Evolutionary conservation across 169 alveolate species (phyloP).

Genomic region (Amoebophrya sp.): DNA sequence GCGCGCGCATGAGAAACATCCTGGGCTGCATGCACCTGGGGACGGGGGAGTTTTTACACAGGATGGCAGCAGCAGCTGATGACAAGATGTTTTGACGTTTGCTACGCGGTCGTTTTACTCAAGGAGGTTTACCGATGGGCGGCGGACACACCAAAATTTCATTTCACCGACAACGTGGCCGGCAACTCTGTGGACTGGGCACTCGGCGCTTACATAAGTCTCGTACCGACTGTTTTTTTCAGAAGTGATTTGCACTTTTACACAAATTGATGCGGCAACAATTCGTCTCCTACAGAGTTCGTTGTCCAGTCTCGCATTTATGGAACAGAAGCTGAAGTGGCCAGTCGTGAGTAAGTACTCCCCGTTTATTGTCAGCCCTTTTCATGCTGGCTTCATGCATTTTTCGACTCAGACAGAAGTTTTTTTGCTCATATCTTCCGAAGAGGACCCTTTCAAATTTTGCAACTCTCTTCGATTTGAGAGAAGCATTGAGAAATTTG

Average conservation of each 20-base stretch:
- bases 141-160: neutral
- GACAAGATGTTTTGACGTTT: neutral
- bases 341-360: neutral
- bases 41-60: too few species aligned
- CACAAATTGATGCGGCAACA: neutral
- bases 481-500: neutral
- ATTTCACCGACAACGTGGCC: constrained; percentile 1
- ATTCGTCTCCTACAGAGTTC: neutral
- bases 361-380: neutral
- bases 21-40: too few species aligned
- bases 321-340: neutral
- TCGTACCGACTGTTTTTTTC: neutral
- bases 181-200: neutral
- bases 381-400: neutral
- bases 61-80: too few species aligned
- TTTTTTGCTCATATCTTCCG: too few species aligned
- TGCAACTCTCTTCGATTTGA: neutral
- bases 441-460: neutral
- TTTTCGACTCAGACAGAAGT: neutral
- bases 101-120: neutral
- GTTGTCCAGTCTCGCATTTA: neutral
- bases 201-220: neutral
- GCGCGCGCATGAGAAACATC: too few species aligned
- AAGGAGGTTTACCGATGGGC: neutral
- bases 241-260: neutral